These are phyloP conservation scores for Aurantiochytrium sp. DNA, from an alignment of 108 stramenopile genomes.

Conservation along the genomic window DNA sequence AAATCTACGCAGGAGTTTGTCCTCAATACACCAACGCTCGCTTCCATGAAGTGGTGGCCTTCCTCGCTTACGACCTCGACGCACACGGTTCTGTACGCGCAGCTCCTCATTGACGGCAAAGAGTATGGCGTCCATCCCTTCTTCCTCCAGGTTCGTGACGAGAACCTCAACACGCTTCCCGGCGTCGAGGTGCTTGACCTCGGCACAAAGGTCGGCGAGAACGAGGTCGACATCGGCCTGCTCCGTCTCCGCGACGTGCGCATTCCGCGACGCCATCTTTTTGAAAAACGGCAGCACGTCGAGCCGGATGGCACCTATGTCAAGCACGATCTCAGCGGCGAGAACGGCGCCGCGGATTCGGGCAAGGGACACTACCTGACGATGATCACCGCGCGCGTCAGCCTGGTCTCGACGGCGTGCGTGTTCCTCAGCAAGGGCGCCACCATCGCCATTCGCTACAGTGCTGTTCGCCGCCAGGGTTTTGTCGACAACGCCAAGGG, in stretches of 20 bases:
- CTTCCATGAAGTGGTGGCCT: slow-evolving; percentile 86
- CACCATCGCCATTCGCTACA: slow-evolving; percentile 14
- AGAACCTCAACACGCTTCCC: background rate
- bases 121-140: slow-evolving; percentile 18
- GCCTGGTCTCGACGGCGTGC: background rate
- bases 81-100: slow-evolving; percentile 93
- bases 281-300: background rate
- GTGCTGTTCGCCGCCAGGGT: slow-evolving; percentile 17
- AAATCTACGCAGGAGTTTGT: slow-evolving; percentile 64
- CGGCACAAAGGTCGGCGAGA: slow-evolving; percentile 14
- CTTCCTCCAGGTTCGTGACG: slow-evolving; percentile 19
- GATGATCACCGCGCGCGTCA: slow-evolving; percentile 2
- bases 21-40: slow-evolving; percentile 75
- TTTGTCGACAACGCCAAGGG: background rate
- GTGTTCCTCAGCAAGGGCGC: slow-evolving; percentile 13
- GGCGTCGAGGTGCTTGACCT: background rate
- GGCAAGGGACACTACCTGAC: slow-evolving; percentile 11
- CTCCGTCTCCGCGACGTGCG: background rate
- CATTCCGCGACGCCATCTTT: background rate
- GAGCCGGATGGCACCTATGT: background rate
- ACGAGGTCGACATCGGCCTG: slow-evolving; percentile 25
- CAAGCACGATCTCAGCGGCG: background rate
- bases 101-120: slow-evolving; percentile 60
- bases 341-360: background rate
- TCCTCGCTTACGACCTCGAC: slow-evolving; percentile 82